These are phyloP conservation scores for Arachnopeziza araneosa DNA, from an alignment of 2,329 filamentous ascomycete species.

Conservation along the genomic window DNA sequence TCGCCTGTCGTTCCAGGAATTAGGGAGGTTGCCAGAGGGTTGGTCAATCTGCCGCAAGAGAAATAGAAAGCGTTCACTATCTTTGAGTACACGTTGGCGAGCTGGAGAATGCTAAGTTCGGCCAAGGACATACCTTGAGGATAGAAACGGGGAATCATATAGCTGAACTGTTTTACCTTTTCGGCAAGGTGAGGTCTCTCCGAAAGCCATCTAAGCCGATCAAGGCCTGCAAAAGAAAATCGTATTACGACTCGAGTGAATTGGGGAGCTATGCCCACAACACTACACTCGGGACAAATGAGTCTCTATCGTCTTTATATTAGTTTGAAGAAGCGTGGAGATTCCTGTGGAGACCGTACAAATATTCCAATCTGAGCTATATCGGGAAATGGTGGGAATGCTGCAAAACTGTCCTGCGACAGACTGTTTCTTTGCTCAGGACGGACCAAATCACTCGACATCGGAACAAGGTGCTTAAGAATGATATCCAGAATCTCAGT, in stretches of 20 bases:
- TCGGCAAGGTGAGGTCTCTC: constrained; percentile 27
- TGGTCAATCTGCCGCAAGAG: not conserved
- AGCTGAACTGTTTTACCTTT: constrained; percentile 53
- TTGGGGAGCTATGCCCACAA: not conserved
- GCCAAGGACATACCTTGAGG: constrained; percentile 38
- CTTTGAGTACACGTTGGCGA: not conserved
- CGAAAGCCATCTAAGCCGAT: not conserved
- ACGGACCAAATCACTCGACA: not conserved
- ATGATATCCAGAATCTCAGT: not conserved
- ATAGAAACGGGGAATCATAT: constrained; percentile 54
- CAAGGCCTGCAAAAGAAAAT: not conserved
- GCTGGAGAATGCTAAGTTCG: not conserved
- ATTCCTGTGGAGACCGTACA: not conserved
- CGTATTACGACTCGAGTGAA: not conserved
- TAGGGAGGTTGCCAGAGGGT: not conserved
- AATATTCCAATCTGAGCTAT: not conserved
- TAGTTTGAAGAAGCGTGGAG: not conserved
- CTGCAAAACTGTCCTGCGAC: constrained; percentile 1
- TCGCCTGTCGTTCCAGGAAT: not conserved
- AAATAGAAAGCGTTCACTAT: not conserved
- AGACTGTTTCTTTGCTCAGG: not conserved
- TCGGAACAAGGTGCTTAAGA: not conserved
- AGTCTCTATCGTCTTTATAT: not conserved
- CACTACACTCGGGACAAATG: not conserved
- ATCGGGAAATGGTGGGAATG: not conserved